Evolutionary conservation across 1,284 basidiomycete species (phyloP).

Genomic region (Marasmius tenuissimus): DNA sequence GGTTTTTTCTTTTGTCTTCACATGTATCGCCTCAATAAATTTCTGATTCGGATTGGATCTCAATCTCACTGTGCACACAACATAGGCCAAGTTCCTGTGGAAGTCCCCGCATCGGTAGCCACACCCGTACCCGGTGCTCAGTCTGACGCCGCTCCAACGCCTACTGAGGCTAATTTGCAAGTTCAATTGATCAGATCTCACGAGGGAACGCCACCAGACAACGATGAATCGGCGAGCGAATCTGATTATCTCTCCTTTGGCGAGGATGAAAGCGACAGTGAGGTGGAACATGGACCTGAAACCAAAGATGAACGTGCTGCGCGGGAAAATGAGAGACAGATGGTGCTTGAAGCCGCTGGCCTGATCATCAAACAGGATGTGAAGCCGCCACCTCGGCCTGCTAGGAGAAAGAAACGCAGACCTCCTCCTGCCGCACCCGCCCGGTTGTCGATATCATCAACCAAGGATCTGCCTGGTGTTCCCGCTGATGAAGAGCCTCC

Average conservation of each 20-base stretch:
- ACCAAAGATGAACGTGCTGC: conserved; percentile 57
- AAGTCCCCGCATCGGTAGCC: no score
- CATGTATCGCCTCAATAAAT: conserved; percentile 22
- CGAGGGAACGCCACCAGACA: conserved; percentile 21
- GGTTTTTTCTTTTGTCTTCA: conserved; percentile 39
- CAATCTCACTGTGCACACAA: no score
- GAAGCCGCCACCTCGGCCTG: conserved; percentile 39
- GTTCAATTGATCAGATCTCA: no score
- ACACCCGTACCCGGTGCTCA: no score
- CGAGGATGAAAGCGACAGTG: conserved; percentile 53
- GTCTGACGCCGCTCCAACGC: not conserved
- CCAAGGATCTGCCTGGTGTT: conserved; percentile 58
- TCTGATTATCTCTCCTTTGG: conserved; percentile 45
- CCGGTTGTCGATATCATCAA: conserved; percentile 18
- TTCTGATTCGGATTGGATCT: conserved; percentile 2
- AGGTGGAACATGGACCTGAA: conserved; percentile 47
- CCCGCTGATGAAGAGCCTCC: conserved; percentile 31
- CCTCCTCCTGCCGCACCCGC: conserved; percentile 52
- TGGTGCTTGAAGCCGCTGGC: conserved; percentile 87
- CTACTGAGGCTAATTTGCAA: not conserved
- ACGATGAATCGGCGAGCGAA: conserved; percentile 30
- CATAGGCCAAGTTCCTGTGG: no score
- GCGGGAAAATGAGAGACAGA: conserved; percentile 74
- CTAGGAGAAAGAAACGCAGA: conserved; percentile 38
- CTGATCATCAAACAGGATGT: conserved; percentile 67